Evolutionary conservation across 257 asterid species (phyloP).

Genomic region (Haberlea rhodopensis): DNA sequence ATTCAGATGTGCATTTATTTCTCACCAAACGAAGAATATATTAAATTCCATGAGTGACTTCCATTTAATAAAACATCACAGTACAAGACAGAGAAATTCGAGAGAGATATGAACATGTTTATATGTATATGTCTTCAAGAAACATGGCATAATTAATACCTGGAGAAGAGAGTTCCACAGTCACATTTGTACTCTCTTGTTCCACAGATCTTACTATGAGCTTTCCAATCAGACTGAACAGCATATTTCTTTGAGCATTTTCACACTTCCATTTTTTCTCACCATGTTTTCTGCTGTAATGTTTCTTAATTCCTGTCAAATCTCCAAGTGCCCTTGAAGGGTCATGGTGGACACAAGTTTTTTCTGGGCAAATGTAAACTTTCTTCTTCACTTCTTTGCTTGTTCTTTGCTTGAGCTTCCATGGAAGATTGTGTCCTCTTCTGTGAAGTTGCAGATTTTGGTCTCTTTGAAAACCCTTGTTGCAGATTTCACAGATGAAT

Average conservation of each 20-base stretch:
- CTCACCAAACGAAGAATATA: constrained; percentile 18
- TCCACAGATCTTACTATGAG: constrained; percentile 90
- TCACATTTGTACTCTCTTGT: constrained; percentile 90
- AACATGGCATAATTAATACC: constrained; percentile 35
- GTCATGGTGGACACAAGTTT: constrained; percentile 76
- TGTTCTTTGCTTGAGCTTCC: constrained; percentile 82
- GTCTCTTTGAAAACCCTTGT: too few relatives aligned
- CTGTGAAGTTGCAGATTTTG: too few relatives aligned
- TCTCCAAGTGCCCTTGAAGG: constrained; percentile 84
- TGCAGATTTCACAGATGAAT: too few relatives aligned
- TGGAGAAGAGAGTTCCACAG: constrained; percentile 94
- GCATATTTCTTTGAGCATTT: constrained; percentile 88
- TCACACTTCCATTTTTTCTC: constrained; percentile 96
- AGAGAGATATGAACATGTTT: too few relatives aligned
- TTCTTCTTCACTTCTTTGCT: constrained; percentile 65
- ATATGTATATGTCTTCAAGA: not conserved
- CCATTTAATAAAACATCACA: too few relatives aligned
- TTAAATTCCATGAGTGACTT: too few relatives aligned
- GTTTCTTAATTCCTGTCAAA: constrained; percentile 78
- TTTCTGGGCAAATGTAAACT: too few relatives aligned
- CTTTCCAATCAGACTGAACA: constrained; percentile 95
- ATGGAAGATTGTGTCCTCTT: constrained; percentile 82
- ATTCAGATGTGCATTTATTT: constrained; percentile 27
- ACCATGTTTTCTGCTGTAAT: too few relatives aligned
- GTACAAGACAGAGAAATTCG: constrained; percentile 9